A percentile compares a stretch with the other conserved stretches of the same genome.
Evolutionary conservation across 768 basidiomycete species (phyloP).

Genomic region (Mycena chlorophos): DNA sequence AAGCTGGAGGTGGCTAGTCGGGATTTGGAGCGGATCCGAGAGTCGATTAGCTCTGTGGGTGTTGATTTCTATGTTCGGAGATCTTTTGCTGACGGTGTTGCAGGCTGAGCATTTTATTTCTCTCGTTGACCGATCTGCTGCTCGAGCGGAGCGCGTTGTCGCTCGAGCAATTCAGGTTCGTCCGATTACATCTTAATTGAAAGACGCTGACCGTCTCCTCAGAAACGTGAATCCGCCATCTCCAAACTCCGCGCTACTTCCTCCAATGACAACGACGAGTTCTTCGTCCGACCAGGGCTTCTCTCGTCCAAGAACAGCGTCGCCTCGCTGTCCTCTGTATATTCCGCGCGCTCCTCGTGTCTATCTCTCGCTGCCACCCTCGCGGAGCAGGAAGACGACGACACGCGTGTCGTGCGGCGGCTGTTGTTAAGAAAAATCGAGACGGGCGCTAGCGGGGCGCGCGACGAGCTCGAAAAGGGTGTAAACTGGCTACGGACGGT

Average conservation of each 20-base stretch:
- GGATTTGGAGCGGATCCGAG: slow-evolving; percentile 58
- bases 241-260: slow-evolving; percentile 39
- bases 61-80: slow-evolving; percentile 2
- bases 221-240: slow-evolving; percentile 55
- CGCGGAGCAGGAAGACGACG: slow-evolving; percentile 62
- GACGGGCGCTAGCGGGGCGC: slow-evolving; percentile 52
- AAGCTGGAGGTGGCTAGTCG: slow-evolving; percentile 54
- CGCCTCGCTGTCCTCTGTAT: slow-evolving; percentile 43
- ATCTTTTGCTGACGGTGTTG: slow-evolving; percentile 5
- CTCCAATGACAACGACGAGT: slow-evolving; percentile 16
- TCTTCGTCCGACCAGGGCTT: slow-evolving; percentile 23
- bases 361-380: slow-evolving; percentile 52
- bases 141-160: slow-evolving; percentile 57
- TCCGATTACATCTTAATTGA: slow-evolving; percentile 1
- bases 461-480: slow-evolving; percentile 64
- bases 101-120: slow-evolving; percentile 61
- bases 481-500: slow-evolving; percentile 63
- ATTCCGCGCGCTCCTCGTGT: slow-evolving; percentile 42
- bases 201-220: slow-evolving; percentile 5
- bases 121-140: slow-evolving; percentile 54
- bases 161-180: slow-evolving; percentile 57
- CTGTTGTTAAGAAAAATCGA: slow-evolving; percentile 69
- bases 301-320: slow-evolving; percentile 42
- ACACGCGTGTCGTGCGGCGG: slow-evolving; percentile 59
- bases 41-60: slow-evolving; percentile 54